Evolutionary conservation across 2,329 filamentous ascomycete genomes (phyloP), one percentile per base, ranked within the genome.

Genomic region (Cyanodermella asteris): DNA sequence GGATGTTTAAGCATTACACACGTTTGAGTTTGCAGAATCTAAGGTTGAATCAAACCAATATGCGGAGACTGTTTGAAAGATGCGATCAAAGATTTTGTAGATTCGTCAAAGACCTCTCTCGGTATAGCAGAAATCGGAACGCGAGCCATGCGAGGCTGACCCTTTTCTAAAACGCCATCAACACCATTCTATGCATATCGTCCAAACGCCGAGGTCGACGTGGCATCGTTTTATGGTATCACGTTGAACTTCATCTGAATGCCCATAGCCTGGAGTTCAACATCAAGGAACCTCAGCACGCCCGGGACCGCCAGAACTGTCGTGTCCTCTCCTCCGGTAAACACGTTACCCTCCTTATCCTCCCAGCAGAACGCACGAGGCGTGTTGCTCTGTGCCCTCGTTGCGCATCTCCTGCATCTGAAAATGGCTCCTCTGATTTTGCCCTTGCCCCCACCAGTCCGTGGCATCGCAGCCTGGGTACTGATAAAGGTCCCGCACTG

Each of bases 181-280:
- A 8, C 18, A 20, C 18, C 21, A 12, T 13, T 13, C 11, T 23
- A 13, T 7, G n/a, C n/a, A 17, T 10, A 16, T 9, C 13, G 10
- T 12, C 46, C 35, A n/a, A n/a, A n/a, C n/a, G n/a, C n/a, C n/a
- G n/a, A n/a, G n/a, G n/a, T n/a, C n/a, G n/a, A n/a, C n/a, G n/a
- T n/a, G n/a, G n/a, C n/a, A n/a, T n/a, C n/a, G 11, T 14, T 14
- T 34, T 25, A 43, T 17, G 54, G 56, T 22, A 58, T 55, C 22
- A 94, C 74, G 47, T 73, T 72, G 45, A 91, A 94, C 59, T 80
- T 91, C 53, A 97, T 66, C 53, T 81, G 74, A 27, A 97, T 72
- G 26, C 87, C 87, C 87, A 97, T 97, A 28, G 81, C 81, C 18
- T 82, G 78, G 39, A 97, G 55, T 51, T 97, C 87, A 12, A 91